These are phyloP conservation scores for Chalaropsis thielavioides DNA, from an alignment of 2,329 filamentous ascomycete genomes.

Conservation along the genomic window DNA sequence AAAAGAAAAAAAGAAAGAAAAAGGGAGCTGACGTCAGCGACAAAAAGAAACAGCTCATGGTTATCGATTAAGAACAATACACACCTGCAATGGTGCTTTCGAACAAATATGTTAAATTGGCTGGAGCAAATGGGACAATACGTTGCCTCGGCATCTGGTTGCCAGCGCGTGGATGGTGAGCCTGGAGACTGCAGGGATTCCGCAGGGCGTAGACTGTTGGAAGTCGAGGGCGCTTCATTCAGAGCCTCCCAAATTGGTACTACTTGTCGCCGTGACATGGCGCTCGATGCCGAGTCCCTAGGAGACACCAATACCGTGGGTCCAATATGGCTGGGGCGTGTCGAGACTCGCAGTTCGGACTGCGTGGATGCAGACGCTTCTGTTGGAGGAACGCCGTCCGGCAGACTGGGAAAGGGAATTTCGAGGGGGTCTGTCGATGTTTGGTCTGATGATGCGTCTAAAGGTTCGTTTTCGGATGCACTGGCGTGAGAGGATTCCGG, in stretches of 20 bases:
- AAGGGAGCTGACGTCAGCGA: conserved; percentile 10
- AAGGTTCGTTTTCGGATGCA: neutral
- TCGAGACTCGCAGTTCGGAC: neutral
- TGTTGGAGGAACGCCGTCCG: neutral
- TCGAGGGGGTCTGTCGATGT: neutral
- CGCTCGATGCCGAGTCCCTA: neutral
- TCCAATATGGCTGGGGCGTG: neutral
- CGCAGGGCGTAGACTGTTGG: neutral
- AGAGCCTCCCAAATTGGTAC: neutral
- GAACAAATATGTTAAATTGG: conserved; percentile 69
- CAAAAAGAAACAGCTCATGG: neutral
- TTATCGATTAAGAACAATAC: conserved; percentile 21
- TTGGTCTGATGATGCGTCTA: neutral
- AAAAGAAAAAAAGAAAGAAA: no score
- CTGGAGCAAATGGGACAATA: conserved; percentile 72
- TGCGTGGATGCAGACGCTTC: conserved; percentile 20
- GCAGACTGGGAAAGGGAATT: neutral
- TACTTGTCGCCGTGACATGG: conserved; percentile 4
- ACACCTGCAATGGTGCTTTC: conserved; percentile 85
- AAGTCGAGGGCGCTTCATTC: conserved; percentile 6
- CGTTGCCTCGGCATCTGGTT: conserved; percentile 70
- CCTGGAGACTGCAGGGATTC: conserved; percentile 22
- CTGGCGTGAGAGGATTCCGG: neutral
- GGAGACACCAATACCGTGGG: neutral
- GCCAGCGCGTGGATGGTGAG: conserved; percentile 62